These are phyloP conservation scores for Gossypium australe DNA, from an alignment of 345 rosid genomes.

Conservation along the genomic window DNA sequence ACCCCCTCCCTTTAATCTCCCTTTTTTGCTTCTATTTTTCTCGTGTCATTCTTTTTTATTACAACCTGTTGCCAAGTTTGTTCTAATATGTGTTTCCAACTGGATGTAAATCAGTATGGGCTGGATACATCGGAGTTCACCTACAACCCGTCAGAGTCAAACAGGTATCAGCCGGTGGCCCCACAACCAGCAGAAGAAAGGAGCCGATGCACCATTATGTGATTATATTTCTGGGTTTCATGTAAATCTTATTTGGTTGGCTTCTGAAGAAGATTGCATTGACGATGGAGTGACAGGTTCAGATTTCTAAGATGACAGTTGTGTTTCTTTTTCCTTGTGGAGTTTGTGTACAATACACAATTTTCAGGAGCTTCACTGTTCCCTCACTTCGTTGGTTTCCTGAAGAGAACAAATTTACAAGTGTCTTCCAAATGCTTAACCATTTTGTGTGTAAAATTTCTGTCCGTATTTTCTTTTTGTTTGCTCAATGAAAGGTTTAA, in stretches of 20 bases:
- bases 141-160: constrained; percentile 80
- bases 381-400: constrained; percentile 1
- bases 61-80: neutral
- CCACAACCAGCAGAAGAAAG: constrained; percentile 69
- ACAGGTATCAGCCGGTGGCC: constrained; percentile 60
- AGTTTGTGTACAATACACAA: constrained; percentile 25
- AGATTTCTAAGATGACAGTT: constrained; percentile 29
- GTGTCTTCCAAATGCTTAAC: constrained; percentile 12
- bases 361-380: constrained; percentile 20
- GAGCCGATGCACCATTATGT: constrained; percentile 90
- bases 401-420: neutral
- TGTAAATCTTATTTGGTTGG: neutral
- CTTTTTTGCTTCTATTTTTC: neutral
- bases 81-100: constrained; percentile 5
- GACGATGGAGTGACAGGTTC: constrained; percentile 16
- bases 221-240: constrained; percentile 13
- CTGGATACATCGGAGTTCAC: constrained; percentile 91
- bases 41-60: neutral
- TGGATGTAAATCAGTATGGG: constrained; percentile 61
- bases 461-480: neutral
- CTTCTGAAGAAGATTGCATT: constrained; percentile 6
- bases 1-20: neutral
- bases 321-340: constrained; percentile 13
- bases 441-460: constrained; percentile 18
- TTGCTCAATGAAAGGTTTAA: neutral